Evolutionary conservation across 371 early-diverging fungal species (phyloP).

Genomic region (Chytridium lagenaria): DNA sequence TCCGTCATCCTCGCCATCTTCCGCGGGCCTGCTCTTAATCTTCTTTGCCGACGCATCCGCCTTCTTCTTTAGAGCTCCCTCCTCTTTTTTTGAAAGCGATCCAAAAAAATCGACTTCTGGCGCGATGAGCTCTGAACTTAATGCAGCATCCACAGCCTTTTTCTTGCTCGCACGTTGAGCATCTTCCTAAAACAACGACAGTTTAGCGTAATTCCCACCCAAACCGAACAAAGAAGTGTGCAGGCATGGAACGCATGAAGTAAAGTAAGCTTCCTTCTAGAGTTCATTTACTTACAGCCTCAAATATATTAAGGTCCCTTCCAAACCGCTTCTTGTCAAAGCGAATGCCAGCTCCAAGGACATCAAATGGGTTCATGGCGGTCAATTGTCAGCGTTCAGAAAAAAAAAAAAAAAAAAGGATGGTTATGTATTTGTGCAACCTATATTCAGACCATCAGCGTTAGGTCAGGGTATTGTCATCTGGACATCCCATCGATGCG

Average conservation of each 20-base stretch:
- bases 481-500: constrained; percentile 77
- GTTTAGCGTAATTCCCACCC: no score
- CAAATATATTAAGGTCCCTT: constrained; percentile 74
- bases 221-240: no score
- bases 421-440: no score
- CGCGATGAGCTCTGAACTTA: constrained; percentile 10
- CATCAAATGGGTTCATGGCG: constrained; percentile 75
- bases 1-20: constrained; percentile 1
- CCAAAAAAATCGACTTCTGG: constrained; percentile 21
- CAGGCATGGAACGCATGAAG: no score
- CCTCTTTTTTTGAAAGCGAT: constrained; percentile 28
- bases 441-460: constrained; percentile 93
- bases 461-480: constrained; percentile 83
- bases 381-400: background rate
- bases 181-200: background rate
- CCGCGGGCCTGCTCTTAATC: constrained; percentile 3
- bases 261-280: no score
- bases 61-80: background rate
- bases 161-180: background rate
- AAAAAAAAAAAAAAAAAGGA: constrained; percentile 13
- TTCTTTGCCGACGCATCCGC: background rate
- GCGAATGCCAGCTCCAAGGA: constrained; percentile 73
- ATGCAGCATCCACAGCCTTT: background rate
- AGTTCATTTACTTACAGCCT: background rate
- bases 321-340: constrained; percentile 82